phyloP scores from a whole-genome alignment of 2,329 filamentous ascomycete species.

The Microdochium trichocladiopsis region DNA sequence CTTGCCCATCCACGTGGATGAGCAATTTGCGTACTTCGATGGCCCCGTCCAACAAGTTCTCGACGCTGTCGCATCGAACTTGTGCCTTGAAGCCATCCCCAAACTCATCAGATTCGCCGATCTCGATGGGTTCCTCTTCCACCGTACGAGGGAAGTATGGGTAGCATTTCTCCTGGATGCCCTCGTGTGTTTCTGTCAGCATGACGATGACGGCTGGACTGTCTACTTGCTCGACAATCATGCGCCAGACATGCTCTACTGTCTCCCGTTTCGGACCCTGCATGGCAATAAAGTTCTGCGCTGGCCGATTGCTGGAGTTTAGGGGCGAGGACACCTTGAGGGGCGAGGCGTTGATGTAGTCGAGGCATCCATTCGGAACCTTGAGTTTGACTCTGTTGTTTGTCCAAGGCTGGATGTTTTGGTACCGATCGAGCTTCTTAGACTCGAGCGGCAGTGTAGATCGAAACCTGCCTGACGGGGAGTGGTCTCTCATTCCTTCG shows the following conservation, averaged over 20 bases:
- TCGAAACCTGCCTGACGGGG: conserved; percentile 19
- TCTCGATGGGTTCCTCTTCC: conserved; percentile 41
- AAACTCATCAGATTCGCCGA: conserved; percentile 60
- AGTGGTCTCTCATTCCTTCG: conserved; percentile 28
- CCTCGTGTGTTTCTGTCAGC: conserved; percentile 84
- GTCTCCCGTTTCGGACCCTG: conserved; percentile 79
- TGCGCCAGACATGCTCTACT: conserved; percentile 84
- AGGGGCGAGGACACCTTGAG: conserved; percentile 46
- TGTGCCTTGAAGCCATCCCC: conserved; percentile 61
- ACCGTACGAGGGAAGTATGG: conserved; percentile 71
- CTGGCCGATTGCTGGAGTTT: conserved; percentile 24
- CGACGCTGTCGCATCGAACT: conserved; percentile 58
- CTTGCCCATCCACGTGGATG: conserved; percentile 40
- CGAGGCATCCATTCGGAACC: conserved; percentile 65
- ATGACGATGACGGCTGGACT: conserved; percentile 83
- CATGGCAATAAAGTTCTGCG: conserved; percentile 76
- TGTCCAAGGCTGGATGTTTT: conserved; percentile 84
- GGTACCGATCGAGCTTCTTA: conserved; percentile 70
- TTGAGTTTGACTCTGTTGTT: conserved; percentile 76
- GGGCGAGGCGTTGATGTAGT: conserved; percentile 80
- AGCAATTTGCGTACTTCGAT: conserved; percentile 71
- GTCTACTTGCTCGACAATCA: conserved; percentile 73
- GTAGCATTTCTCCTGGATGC: conserved; percentile 73
- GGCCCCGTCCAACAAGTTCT: conserved; percentile 47
- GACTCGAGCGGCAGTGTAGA: conserved; percentile 46